Conservation (phyloP, 2,329 filamentous ascomycete species). For the Hypoxylon sp. region DNA sequence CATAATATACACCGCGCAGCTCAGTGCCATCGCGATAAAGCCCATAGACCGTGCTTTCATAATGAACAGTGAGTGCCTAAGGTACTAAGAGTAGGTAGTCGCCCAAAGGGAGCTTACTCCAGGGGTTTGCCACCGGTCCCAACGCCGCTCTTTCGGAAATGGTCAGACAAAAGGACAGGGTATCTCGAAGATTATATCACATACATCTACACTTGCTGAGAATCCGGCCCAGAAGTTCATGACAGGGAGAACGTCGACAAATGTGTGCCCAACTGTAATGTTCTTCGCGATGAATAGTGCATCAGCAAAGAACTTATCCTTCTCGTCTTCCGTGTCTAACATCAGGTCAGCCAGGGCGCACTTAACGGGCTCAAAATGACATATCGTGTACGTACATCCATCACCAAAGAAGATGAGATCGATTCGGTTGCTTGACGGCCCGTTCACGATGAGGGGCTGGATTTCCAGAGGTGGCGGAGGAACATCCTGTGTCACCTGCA, state of each 20-base stretch:
- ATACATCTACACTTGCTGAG: constrained; percentile 50
- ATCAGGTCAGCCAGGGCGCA: constrained; percentile 15
- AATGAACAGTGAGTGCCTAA: constrained; percentile 9
- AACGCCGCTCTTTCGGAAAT: constrained; percentile 49
- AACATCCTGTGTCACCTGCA: constrained; percentile 42
- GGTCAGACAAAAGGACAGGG: constrained; percentile 9
- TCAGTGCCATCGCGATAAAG: constrained; percentile 54
- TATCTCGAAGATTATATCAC: constrained; percentile 5
- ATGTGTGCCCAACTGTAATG: constrained; percentile 53
- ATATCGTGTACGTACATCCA: constrained; percentile 48
- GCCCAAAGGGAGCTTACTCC: constrained; percentile 43
- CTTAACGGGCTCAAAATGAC: background rate
- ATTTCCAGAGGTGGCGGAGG: constrained; percentile 52
- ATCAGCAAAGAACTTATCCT: constrained; percentile 54
- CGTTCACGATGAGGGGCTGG: constrained; percentile 53
- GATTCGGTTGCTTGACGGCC: constrained; percentile 51
- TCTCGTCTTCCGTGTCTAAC: constrained; percentile 52
- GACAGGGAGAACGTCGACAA: constrained; percentile 50
- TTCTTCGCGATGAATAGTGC: constrained; percentile 50
- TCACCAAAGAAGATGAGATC: constrained; percentile 54
- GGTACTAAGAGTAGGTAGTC: background rate
- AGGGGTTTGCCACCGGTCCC: constrained; percentile 49
- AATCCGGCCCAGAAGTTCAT: constrained; percentile 55
- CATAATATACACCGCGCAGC: constrained; percentile 54
- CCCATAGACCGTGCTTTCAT: constrained; percentile 52